These are phyloP conservation scores for Reutealis trisperma DNA, from an alignment of 345 rosid species.

Conservation along the genomic window DNA sequence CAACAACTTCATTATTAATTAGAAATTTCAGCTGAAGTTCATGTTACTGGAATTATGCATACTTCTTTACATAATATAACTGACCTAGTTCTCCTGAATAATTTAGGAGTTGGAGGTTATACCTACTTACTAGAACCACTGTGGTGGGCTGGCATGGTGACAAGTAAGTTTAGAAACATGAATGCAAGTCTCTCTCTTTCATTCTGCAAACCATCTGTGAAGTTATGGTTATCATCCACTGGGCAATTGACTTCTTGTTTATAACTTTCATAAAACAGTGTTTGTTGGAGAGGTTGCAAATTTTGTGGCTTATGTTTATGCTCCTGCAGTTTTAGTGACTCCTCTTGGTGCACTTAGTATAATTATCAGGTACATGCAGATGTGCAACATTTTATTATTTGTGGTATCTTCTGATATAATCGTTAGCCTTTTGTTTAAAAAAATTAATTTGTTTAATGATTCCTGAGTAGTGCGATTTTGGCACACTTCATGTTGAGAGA, in stretches of 20 bases:
- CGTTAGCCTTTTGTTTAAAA: not conserved
- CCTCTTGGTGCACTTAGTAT: slow-evolving; percentile 93
- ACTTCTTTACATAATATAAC: slow-evolving; percentile 2
- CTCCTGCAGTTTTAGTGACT: slow-evolving; percentile 90
- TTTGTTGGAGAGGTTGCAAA: slow-evolving; percentile 87
- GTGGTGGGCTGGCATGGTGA: slow-evolving; percentile 95
- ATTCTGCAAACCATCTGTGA: not conserved
- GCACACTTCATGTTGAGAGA: slow-evolving; percentile 89
- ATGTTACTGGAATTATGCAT: not conserved
- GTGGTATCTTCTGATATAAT: not conserved
- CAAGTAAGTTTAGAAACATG: slow-evolving; percentile 49
- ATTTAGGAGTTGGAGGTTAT: slow-evolving; percentile 83
- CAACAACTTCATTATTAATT: not conserved
- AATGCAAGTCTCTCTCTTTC: not conserved
- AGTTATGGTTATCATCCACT: not conserved
- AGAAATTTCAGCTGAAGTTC: not conserved
- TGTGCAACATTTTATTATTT: slow-evolving; percentile 6
- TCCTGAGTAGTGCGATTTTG: slow-evolving; percentile 62
- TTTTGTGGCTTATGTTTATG: slow-evolving; percentile 90
- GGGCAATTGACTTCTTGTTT: slow-evolving; percentile 7
- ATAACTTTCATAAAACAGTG: slow-evolving; percentile 47
- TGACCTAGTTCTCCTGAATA: slow-evolving; percentile 13
- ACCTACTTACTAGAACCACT: slow-evolving; percentile 88
- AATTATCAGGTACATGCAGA: slow-evolving; percentile 61
- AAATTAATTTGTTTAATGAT: slow-evolving; percentile 20